Evolutionary conservation across 2,329 filamentous ascomycete species (phyloP), one percentile per base, ranked within the genome.

Genomic region (Beauveria pseudobassiana): DNA sequence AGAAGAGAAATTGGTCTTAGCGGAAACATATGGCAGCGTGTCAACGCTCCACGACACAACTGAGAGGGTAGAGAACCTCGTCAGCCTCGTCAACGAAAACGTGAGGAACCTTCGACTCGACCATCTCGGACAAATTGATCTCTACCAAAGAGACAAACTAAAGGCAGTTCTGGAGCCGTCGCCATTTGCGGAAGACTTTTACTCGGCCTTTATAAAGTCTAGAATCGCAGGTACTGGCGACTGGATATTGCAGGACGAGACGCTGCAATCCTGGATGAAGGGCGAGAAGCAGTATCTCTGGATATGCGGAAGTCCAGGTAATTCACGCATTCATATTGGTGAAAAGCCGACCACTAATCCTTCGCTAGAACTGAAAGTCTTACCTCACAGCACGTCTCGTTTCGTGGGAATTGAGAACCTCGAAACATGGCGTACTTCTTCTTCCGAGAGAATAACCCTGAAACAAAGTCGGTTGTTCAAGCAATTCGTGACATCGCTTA

Each of bases 401-500:
- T n/a, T 65, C 72, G 1, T 80, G 69, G 73, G 69, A 65, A 67
- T 65, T 4, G 70, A 72, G n/a, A 70, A 72, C 28, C 68, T 71
- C n/a, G 69, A 0, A 74, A 72, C 10, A 49, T 71, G 2, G 78
- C 71, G 1, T 81, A 79, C 67, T 80, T 80, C 60, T 81, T 78
- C 67, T 80, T 80, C 67, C 75, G 77, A 28, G 75, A 78, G 57
- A 77, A 78, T 63, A 77, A 78, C 59, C 76, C 78, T 1, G 72
- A 78, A 42, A 78, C 77, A 0, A 69, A 77, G 48, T 79, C 76
- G 5, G 72, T 80, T 8, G 71, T 76, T 10, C 76, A 78, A 59
- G 78, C 77, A 1, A 69, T 81, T 5, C 71, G 77, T 0, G 77
- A 80, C 42, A 65, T 81, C 12, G 78, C 79, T 0, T 79, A 77